These are phyloP conservation scores for Sarocladiaceae sp. DNA, from an alignment of 2,329 filamentous ascomycete genomes.

Conservation along the genomic window DNA sequence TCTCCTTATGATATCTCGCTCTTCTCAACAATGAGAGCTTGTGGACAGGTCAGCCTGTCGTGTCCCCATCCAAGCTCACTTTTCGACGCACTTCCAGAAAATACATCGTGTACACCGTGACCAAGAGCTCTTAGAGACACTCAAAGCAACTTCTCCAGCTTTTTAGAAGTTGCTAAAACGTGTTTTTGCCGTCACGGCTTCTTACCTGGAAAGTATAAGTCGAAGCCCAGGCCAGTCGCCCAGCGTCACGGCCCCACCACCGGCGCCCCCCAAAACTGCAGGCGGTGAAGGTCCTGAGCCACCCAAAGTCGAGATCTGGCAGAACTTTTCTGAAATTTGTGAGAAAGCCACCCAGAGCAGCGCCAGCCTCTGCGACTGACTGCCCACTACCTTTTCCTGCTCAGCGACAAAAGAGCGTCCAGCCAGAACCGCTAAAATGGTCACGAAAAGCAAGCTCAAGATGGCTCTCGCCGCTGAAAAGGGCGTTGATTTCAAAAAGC, in stretches of 20 bases:
- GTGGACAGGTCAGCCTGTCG: no score
- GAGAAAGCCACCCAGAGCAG: neutral
- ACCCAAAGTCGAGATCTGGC: neutral
- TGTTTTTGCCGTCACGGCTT: no score
- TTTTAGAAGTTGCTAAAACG: no score
- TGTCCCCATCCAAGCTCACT: no score
- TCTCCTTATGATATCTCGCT: no score
- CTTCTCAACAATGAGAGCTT: no score
- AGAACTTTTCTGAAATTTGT: slow-evolving; percentile 10
- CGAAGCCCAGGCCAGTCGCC: neutral
- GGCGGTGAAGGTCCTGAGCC: no score
- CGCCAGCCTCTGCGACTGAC: neutral
- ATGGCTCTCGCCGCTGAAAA: slow-evolving; percentile 50
- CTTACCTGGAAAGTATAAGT: no score
- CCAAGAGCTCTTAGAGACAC: no score
- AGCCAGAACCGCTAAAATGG: slow-evolving; percentile 24
- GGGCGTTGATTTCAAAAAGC: slow-evolving; percentile 44
- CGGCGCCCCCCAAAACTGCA: neutral
- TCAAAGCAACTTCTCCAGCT: no score
- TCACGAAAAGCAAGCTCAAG: slow-evolving; percentile 43
- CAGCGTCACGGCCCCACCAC: neutral
- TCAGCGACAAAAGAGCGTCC: neutral
- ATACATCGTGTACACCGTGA: no score
- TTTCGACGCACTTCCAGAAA: no score
- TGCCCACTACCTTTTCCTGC: slow-evolving; percentile 2